Percentiles rank a stretch among this genome's conserved stretches.
phyloP scores from a whole-genome alignment of 306 rosid species.

The Vigna unguiculata region DNA sequence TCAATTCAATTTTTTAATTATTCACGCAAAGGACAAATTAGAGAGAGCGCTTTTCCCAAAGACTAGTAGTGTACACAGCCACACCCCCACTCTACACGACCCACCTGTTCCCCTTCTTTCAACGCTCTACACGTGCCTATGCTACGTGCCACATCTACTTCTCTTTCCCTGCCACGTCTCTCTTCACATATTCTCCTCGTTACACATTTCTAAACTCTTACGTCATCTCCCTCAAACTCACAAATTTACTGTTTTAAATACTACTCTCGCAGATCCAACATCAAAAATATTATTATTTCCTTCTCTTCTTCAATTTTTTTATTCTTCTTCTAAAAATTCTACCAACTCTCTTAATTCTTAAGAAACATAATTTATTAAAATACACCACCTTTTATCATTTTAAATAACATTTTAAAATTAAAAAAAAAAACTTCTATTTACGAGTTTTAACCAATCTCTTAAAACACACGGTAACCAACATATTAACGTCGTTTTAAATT shows the following conservation, averaged over 20 bases:
- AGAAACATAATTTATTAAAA: too few relatives aligned
- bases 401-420: too few relatives aligned
- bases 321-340: too few relatives aligned
- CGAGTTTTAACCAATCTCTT: too few relatives aligned
- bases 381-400: too few relatives aligned
- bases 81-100: conserved; percentile 27
- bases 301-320: too few relatives aligned
- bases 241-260: neutral
- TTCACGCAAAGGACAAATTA: conserved; percentile 36
- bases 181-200: neutral
- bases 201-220: neutral
- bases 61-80: conserved; percentile 25
- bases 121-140: conserved; percentile 49
- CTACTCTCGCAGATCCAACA: too few relatives aligned
- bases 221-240: conserved; percentile 7
- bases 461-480: too few relatives aligned
- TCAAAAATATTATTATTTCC: too few relatives aligned
- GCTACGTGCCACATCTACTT: conserved; percentile 12
- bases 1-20: neutral
- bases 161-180: conserved; percentile 39
- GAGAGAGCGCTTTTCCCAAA: conserved; percentile 48
- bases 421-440: too few relatives aligned
- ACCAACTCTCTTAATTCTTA: too few relatives aligned
- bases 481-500: too few relatives aligned
- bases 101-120: conserved; percentile 33